phyloP scores from a whole-genome alignment of 139 green algal genomes.

The Mesotaenium endlicherianum region DNA sequence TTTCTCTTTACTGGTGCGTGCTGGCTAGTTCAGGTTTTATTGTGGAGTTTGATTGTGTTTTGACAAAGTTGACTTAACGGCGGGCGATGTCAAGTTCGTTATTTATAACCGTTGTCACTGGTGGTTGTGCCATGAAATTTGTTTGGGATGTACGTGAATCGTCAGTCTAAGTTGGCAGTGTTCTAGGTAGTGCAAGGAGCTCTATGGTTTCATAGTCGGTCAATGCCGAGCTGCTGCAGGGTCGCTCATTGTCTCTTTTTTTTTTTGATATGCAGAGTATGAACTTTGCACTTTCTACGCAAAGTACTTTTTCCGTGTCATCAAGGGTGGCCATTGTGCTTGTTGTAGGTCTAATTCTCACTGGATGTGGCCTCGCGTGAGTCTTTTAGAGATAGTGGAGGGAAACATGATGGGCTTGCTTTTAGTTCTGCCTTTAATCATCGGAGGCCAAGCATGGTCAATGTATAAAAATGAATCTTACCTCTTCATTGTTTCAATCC shows the following conservation, averaged over 20 bases:
- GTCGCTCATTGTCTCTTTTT: no score
- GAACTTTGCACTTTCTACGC: neutral
- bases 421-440: neutral
- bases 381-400: neutral
- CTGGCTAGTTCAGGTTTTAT: neutral
- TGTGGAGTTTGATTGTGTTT: neutral
- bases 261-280: no score
- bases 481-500: neutral
- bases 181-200: no score
- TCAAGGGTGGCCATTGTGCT: neutral
- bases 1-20: slow-evolving; percentile 95
- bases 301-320: neutral
- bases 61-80: neutral
- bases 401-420: neutral
- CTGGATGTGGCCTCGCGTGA: neutral
- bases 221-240: no score
- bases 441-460: neutral
- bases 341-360: neutral
- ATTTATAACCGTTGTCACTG: neutral
- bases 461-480: no score
- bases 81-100: neutral
- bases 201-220: no score
- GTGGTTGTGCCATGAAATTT: neutral
- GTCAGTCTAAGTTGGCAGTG: no score
- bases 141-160: neutral